phyloP scores from a whole-genome alignment of 2,329 filamentous ascomycete species.

The Eutypa lata region DNA sequence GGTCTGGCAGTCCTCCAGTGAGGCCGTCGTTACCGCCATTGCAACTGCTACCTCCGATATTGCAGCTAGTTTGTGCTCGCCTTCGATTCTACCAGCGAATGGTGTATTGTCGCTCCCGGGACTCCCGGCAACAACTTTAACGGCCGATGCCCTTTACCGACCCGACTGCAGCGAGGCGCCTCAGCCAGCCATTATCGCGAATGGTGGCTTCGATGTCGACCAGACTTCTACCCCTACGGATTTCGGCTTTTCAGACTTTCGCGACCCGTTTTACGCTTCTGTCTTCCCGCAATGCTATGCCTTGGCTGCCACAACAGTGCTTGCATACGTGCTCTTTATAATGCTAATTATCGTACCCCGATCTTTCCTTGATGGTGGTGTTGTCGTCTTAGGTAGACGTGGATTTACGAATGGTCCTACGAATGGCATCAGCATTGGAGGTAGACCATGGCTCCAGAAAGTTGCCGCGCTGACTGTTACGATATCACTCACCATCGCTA shows the following conservation, averaged over 20 bases:
- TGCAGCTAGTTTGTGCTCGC: conserved; percentile 29
- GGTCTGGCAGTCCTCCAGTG: conserved; percentile 24
- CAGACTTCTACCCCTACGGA: conserved; percentile 32
- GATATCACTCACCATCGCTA: conserved; percentile 89
- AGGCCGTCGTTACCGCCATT: conserved; percentile 17
- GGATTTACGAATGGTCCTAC: conserved; percentile 83
- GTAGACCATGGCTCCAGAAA: conserved; percentile 90
- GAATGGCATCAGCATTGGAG: conserved; percentile 79
- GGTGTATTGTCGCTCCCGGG: conserved; percentile 48
- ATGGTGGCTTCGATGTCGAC: conserved; percentile 37
- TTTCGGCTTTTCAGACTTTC: conserved; percentile 59
- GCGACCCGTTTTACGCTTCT: conserved; percentile 89
- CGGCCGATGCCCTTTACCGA: conserved; percentile 56
- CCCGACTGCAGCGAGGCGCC: conserved; percentile 50
- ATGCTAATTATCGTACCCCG: conserved; percentile 94
- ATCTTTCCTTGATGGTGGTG: conserved; percentile 83
- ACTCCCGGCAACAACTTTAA: conserved; percentile 56
- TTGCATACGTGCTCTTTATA: conserved; percentile 87
- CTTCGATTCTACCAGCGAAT: conserved; percentile 40
- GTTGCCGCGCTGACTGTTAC: conserved; percentile 70
- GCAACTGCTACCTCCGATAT: conserved; percentile 15
- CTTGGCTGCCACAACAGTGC: conserved; percentile 84
- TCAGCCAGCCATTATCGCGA: conserved; percentile 39
- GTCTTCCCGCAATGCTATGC: conserved; percentile 92
- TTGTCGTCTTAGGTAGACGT: conserved; percentile 74